phyloP scores from a whole-genome alignment of 2,329 filamentous ascomycete species.

The Alternaria hordeiaustralica region DNA sequence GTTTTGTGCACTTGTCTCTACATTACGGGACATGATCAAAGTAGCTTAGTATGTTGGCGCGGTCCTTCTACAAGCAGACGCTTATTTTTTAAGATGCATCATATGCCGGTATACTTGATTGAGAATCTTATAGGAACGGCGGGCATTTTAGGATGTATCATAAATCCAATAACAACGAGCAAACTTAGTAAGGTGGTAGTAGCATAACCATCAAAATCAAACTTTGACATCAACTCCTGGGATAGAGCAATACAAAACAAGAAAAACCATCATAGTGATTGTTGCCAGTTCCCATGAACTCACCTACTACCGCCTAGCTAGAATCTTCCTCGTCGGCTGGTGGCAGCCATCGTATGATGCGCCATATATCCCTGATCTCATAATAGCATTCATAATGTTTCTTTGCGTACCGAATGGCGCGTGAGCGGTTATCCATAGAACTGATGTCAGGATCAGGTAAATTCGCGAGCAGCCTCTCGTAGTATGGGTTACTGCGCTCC shows the following conservation, averaged over 20 bases:
- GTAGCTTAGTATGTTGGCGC: background rate
- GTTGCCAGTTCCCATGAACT: background rate
- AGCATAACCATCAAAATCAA: background rate
- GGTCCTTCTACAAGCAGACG: background rate
- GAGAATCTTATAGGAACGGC: background rate
- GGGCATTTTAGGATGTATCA: background rate
- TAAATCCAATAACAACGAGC: background rate
- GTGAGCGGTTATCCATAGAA: conserved; percentile 23
- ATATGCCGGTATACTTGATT: background rate
- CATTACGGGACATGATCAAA: background rate
- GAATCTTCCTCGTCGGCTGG: background rate
- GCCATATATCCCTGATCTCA: conserved; percentile 20
- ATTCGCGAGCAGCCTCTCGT: conserved; percentile 31
- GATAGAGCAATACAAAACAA: background rate
- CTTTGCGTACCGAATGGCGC: conserved; percentile 31
- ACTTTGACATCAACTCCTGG: background rate
- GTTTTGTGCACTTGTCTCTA: background rate
- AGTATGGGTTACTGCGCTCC: conserved; percentile 25
- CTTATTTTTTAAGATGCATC: background rate
- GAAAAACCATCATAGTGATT: background rate
- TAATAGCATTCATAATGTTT: conserved; percentile 31
- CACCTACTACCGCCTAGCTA: background rate
- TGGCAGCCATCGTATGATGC: conserved; percentile 25
- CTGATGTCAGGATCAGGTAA: conserved; percentile 21
- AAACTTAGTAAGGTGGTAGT: background rate